Base-by-base conservation (phyloP, 306 rosid species). In the Parietaria judaica region DNA sequence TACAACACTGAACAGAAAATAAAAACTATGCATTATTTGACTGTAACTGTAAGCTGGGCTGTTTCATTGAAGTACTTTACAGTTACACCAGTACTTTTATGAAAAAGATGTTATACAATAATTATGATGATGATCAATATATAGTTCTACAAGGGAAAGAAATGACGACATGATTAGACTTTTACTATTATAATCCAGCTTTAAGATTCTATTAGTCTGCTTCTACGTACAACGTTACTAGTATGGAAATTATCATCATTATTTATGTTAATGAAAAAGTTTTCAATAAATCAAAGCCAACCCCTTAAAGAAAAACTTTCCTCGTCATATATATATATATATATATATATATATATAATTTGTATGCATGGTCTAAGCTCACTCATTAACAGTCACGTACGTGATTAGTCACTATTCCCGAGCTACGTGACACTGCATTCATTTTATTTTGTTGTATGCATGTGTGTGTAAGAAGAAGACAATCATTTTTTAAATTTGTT, bases 1-100 rank as follows among this genome's bases (percentile, higher is more conserved):
- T 17, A 41, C 64, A 59, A 41, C 49, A 59, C 50, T 15, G 38
- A 14, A 43, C 35, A 60, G 44, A 8, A 14, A 60, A 15, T 16
- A 4, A 45, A 15, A 16, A 60, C 14, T 14, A 6, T 59, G 64
- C 50, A 41, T 59, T 23, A 41, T 43, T 43, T 60, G 51, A 41
- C 14, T 41, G 64, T 60, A 15, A 41, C 14, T 41, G 64, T 60
- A 15, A 60, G 7, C n/a, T 43, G 9, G 12, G 50, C 1, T 59
- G 64, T 23, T 59, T 23, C 31, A 23, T 23, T 23, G 39, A 60
- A 43, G 16, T 41, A 41, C n/a, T n/a, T 49, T 4, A n/a, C 8
- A 41, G 39, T 38, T 56, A 56, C 14, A 56, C 13, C 63, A 13
- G 63, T 14, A 60, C 64, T 59, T 60, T 60, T 23, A 49, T 49